Evolutionary conservation across 306 rosid genomes (phyloP).

Genomic region (Luffa acutangula): DNA sequence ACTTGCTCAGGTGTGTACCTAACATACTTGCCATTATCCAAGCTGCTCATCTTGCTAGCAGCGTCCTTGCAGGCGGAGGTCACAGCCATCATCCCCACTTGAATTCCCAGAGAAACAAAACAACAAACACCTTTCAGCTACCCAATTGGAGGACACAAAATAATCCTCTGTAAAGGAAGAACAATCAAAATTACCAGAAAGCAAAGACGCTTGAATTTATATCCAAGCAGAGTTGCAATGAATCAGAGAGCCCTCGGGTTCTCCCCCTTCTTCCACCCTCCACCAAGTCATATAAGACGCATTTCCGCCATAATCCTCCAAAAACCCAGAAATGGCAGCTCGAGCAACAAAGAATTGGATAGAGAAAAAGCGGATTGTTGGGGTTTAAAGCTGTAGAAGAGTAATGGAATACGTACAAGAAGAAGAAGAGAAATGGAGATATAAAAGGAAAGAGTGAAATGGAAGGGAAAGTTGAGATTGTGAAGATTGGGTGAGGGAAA

Average conservation of each 20-base stretch:
- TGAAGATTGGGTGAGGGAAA: not conserved
- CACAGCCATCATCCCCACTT: slow-evolving; percentile 62
- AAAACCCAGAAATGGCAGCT: not conserved
- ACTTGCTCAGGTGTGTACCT: slow-evolving; percentile 97
- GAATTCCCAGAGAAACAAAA: not conserved
- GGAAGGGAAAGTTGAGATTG: not conserved
- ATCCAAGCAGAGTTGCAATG: not conserved
- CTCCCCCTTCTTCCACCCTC: not conserved
- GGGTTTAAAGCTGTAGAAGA: no score
- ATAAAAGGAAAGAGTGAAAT: not conserved
- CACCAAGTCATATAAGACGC: not conserved
- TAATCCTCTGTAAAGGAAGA: not conserved
- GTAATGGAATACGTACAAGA: not conserved
- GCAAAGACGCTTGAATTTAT: not conserved
- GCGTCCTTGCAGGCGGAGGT: slow-evolving; percentile 61
- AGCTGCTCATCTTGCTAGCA: slow-evolving; percentile 25
- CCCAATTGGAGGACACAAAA: not conserved
- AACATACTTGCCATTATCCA: slow-evolving; percentile 98
- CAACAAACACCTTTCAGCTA: not conserved
- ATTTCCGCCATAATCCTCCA: not conserved
- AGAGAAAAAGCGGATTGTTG: not conserved
- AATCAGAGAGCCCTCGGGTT: not conserved
- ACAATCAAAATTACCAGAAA: not conserved
- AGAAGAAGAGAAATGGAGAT: not conserved
- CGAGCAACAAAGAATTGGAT: not conserved